Percentiles rank a stretch among this genome's conserved stretches.
Conservation (phyloP, 2,329 filamentous ascomycete species). For the Fusarium sp. region DNA sequence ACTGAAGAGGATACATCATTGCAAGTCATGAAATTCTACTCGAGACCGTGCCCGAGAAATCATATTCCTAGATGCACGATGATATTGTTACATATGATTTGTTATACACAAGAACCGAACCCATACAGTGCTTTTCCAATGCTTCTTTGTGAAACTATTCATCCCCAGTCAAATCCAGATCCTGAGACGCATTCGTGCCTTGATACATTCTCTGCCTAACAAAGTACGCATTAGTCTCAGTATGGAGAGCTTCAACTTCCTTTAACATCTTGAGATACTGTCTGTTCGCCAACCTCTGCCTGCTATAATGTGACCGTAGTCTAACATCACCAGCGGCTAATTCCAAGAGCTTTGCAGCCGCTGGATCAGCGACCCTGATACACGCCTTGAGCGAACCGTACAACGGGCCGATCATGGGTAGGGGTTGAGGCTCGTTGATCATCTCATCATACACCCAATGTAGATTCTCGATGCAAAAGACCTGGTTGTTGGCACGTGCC, state of each 20-base stretch:
- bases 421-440: slow-evolving; percentile 60
- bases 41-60: not conserved
- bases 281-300: slow-evolving; percentile 40
- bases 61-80: not conserved
- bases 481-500: slow-evolving; percentile 54
- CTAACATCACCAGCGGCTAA: too few relatives aligned
- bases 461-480: slow-evolving; percentile 57
- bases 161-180: not conserved
- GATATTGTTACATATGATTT: slow-evolving; percentile 20
- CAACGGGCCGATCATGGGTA: slow-evolving; percentile 56
- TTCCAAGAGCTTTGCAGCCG: slow-evolving; percentile 42
- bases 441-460: slow-evolving; percentile 69
- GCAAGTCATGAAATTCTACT: too few relatives aligned
- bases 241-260: slow-evolving; percentile 43
- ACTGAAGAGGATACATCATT: not conserved
- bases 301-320: slow-evolving; percentile 16
- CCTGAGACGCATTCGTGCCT: not conserved
- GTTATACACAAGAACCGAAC: slow-evolving; percentile 10
- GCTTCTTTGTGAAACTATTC: not conserved
- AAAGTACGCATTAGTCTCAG: slow-evolving; percentile 5
- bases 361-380: slow-evolving; percentile 63
- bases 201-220: slow-evolving; percentile 13
- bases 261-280: slow-evolving; percentile 47
- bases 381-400: slow-evolving; percentile 62
- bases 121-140: not conserved